Evolutionary conservation across 2,329 filamentous ascomycete species (phyloP).

Genomic region (Ophiostoma angusticollis): DNA sequence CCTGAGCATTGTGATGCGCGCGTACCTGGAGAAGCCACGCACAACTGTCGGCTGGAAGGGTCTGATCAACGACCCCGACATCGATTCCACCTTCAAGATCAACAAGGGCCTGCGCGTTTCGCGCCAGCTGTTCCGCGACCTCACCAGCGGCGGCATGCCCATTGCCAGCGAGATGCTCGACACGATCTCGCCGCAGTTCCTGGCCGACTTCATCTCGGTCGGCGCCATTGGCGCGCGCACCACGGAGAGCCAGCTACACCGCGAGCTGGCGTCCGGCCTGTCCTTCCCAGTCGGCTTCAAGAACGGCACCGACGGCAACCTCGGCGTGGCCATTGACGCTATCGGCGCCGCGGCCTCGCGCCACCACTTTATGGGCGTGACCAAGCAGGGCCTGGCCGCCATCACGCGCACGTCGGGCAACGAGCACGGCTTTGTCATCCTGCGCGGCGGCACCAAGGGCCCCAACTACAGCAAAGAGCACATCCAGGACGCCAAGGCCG

Average conservation of each 20-base stretch:
- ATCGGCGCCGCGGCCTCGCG: constrained; percentile 75
- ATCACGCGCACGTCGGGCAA: constrained; percentile 91
- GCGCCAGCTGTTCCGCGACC: constrained; percentile 84
- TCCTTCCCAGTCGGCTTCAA: constrained; percentile 99
- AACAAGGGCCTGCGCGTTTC: constrained; percentile 93
- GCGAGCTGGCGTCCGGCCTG: constrained; percentile 85
- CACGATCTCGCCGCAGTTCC: constrained; percentile 95
- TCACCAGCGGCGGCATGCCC: constrained; percentile 78
- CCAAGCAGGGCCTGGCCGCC: constrained; percentile 89
- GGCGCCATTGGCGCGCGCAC: constrained; percentile 93
- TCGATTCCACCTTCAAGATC: constrained; percentile 94
- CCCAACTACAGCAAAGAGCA: constrained; percentile 87
- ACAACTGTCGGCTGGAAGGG: constrained; percentile 99
- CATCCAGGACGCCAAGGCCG: constrained; percentile 65
- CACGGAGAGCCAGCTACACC: constrained; percentile 91
- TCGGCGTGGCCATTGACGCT: constrained; percentile 87
- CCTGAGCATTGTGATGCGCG: constrained; percentile 89
- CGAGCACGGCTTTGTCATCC: constrained; percentile 93
- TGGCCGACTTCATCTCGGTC: constrained; percentile 88
- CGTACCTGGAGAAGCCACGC: constrained; percentile 96
- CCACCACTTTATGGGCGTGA: constrained; percentile 98
- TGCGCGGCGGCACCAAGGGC: constrained; percentile 80
- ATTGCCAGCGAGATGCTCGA: constrained; percentile 98
- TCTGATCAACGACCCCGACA: constrained; percentile 96
- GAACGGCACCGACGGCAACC: constrained; percentile 90